Evolutionary conservation across 768 basidiomycete genomes (phyloP).

Genomic region (Pulveroboletus frians): DNA sequence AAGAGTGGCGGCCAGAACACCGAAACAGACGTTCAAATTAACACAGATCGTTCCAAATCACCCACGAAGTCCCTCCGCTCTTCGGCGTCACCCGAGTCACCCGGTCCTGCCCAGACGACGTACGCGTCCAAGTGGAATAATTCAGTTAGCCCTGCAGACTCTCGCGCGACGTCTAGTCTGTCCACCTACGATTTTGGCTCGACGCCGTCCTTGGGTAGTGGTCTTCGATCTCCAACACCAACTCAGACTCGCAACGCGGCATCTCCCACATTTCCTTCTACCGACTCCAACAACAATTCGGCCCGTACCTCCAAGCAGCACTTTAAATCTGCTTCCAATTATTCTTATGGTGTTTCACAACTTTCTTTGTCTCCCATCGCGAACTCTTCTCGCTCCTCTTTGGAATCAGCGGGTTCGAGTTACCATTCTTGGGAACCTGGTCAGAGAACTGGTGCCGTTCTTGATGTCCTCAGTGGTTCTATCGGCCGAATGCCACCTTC

Average conservation of each 20-base stretch:
- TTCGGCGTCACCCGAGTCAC: slow-evolving; percentile 58
- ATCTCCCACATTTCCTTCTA: slow-evolving; percentile 37
- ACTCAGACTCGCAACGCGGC: slow-evolving; percentile 58
- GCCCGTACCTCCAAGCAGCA: slow-evolving; percentile 53
- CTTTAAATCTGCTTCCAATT: slow-evolving; percentile 44
- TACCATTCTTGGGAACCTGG: slow-evolving; percentile 76
- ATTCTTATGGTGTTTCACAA: slow-evolving; percentile 47
- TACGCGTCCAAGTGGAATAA: slow-evolving; percentile 25
- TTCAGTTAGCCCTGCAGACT: slow-evolving; percentile 31
- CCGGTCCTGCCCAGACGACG: slow-evolving; percentile 36
- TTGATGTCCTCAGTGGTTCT: slow-evolving; percentile 48
- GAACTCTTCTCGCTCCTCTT: slow-evolving; percentile 74
- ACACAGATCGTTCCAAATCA: slow-evolving; percentile 37
- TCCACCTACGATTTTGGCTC: slow-evolving; percentile 48
- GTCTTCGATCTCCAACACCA: slow-evolving; percentile 60
- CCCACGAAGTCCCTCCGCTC: slow-evolving; percentile 48
- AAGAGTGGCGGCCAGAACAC: slow-evolving; percentile 57
- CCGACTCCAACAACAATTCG: slow-evolving; percentile 36
- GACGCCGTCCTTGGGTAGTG: slow-evolving; percentile 36
- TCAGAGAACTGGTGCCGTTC: slow-evolving; percentile 47
- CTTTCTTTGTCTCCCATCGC: slow-evolving; percentile 66
- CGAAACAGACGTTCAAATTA: slow-evolving; percentile 24
- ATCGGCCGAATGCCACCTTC: slow-evolving; percentile 44
- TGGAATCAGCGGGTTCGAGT: slow-evolving; percentile 79
- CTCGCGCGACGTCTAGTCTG: slow-evolving; percentile 43